A percentile compares a stretch with the other conserved stretches of the same genome.
phyloP scores from a whole-genome alignment of 352 stramenopile species.

The Phytophthora pistaciae region DNA sequence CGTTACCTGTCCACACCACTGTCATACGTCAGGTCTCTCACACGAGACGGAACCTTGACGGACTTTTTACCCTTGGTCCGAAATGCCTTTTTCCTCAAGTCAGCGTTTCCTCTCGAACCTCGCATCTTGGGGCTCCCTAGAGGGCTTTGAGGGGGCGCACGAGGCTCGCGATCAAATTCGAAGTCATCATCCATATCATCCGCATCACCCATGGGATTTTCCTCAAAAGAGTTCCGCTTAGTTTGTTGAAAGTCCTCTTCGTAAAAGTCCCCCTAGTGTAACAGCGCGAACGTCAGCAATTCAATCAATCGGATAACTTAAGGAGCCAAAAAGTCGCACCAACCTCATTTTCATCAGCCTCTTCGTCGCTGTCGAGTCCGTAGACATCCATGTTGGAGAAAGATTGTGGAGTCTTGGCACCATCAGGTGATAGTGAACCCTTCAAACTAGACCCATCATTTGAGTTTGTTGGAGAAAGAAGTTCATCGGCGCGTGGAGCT shows the following conservation, averaged over 20 bases:
- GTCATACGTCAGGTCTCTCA: conserved; percentile 75
- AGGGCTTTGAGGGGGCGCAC: conserved; percentile 53
- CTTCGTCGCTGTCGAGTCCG: conserved; percentile 84
- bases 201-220: conserved; percentile 72
- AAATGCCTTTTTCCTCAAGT: conserved; percentile 58
- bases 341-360: conserved; percentile 89
- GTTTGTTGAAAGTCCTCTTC: conserved; percentile 76
- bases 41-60: conserved; percentile 54
- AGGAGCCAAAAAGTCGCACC: not conserved
- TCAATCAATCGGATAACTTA: not conserved
- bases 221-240: conserved; percentile 85
- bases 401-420: conserved; percentile 51
- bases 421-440: conserved; percentile 71
- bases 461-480: conserved; percentile 76
- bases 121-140: conserved; percentile 67
- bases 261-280: conserved; percentile 69
- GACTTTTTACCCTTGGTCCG: conserved; percentile 65
- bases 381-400: conserved; percentile 75
- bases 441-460: conserved; percentile 81
- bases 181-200: conserved; percentile 91
- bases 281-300: not conserved
- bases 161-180: conserved; percentile 86
- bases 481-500: conserved; percentile 64
- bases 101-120: conserved; percentile 35
- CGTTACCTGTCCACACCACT: conserved; percentile 83